Base-by-base conservation (phyloP, 2,329 filamentous ascomycete genomes). In the Thielaviopsis populi region DNA sequence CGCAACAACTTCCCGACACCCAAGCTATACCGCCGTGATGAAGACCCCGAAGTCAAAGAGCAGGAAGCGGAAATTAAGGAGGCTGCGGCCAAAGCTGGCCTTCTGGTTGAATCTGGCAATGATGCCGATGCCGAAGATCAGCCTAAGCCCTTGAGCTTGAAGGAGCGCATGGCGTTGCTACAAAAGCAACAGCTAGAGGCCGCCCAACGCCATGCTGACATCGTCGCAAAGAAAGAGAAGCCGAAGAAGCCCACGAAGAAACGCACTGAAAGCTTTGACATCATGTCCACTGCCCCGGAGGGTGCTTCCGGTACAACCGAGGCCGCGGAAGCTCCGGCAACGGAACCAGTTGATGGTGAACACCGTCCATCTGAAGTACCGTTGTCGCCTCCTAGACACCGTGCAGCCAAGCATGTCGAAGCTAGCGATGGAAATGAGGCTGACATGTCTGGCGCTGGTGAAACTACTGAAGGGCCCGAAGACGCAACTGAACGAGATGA, bases 151-250 rank as follows among this genome's bases (percentile, higher is more conserved):
- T 88, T 90, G 64, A 96, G 89, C 69, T 74, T 99, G 67, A 99
- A 97, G 74, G 94, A 99, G 73, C 83, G 94, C 67, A 96, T 99
- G 75, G 94, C 94, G 33, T 78, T 96, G 62, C 78, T 99, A 17
- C 94, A 99, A 73, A 92, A 89, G 72, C 91, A 97, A 73, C 94
- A 99, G 74, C 78, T 89, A 72, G 94, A 97, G 71, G 89, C 94
- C 72, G 89, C 91, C 4, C 81, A 87, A 67, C 81, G 91, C 62
- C 88, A 92, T 74, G 88, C 88, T 7, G 89, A 94, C 43, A 83
- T 86, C 17, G 80, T 80, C 22, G 79, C 85, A 64, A 95, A 88
- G 76, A 92, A 95, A 73, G 90, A 95, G 70, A 96, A 95, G 74
- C 85, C 89, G 11, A 95, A 91, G 76, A 84, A 86, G 33, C 75